Evolutionary conservation across 306 rosid species (phyloP).

Genomic region (Trichosanthes cucumerina): DNA sequence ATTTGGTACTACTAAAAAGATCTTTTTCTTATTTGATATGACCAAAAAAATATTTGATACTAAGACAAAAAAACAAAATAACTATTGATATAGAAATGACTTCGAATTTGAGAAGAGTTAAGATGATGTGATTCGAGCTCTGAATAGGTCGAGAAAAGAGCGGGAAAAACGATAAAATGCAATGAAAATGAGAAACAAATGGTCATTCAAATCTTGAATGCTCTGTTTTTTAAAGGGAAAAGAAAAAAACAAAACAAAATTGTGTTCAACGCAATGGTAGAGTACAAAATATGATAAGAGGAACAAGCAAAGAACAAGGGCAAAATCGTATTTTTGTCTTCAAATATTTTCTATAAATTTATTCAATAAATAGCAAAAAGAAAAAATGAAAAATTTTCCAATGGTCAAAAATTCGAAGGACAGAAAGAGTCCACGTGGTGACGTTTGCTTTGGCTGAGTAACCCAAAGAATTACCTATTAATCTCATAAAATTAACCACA

Average conservation of each 20-base stretch:
- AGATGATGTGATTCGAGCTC: not conserved
- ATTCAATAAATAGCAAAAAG: not conserved
- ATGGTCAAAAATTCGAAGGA: not conserved
- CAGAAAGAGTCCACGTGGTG: not conserved
- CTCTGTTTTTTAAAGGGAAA: too few relatives aligned
- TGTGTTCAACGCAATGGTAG: not conserved
- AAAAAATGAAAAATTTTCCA: not conserved
- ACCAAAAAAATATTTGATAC: too few relatives aligned
- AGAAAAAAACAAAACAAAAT: too few relatives aligned
- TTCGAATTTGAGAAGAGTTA: not conserved
- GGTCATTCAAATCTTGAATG: not conserved
- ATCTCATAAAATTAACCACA: not conserved
- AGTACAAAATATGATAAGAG: not conserved
- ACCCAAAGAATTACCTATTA: not conserved
- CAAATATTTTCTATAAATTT: not conserved
- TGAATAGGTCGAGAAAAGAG: too few relatives aligned
- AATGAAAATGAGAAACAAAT: not conserved
- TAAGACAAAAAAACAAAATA: too few relatives aligned
- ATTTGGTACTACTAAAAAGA: not conserved
- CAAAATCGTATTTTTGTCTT: not conserved
- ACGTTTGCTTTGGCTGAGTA: not conserved
- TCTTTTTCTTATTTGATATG: too few relatives aligned
- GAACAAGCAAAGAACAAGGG: not conserved
- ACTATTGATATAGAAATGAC: not conserved
- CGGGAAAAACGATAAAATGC: not conserved